Evolutionary conservation across 768 basidiomycete genomes (phyloP).

Genomic region (Saitozyma sp.): DNA sequence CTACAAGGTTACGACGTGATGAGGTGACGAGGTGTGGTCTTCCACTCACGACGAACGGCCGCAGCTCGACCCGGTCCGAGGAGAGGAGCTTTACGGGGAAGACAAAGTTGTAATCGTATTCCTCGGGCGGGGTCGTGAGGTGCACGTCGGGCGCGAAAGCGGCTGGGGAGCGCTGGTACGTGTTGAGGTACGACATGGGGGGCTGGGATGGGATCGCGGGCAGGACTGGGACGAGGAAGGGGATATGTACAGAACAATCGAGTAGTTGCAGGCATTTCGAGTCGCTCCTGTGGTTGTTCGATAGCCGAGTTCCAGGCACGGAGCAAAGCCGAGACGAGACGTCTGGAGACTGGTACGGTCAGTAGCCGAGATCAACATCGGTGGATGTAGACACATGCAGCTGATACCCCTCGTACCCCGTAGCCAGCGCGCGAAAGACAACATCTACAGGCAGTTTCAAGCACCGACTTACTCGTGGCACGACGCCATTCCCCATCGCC

Average conservation of each 20-base stretch:
- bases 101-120: conserved; percentile 46
- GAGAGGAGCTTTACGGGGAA: conserved; percentile 34
- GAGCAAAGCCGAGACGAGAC: neutral
- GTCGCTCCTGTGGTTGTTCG: too few species aligned
- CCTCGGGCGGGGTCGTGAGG: conserved; percentile 25
- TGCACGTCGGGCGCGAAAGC: too few species aligned
- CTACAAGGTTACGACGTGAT: too few species aligned
- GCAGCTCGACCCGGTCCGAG: conserved; percentile 39
- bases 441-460: neutral
- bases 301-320: too few species aligned
- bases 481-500: too few species aligned
- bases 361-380: neutral
- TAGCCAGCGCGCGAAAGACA: neutral
- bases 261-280: too few species aligned
- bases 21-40: neutral
- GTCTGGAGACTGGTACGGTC: neutral
- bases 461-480: neutral
- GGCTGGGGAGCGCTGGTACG: too few species aligned
- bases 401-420: neutral
- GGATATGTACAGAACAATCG: too few species aligned
- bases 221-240: too few species aligned
- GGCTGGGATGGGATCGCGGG: too few species aligned
- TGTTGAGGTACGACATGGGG: too few species aligned
- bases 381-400: neutral
- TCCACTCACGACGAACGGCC: conserved; percentile 41